Evolutionary conservation across 2,329 filamentous ascomycete genomes (phyloP), one percentile per base, ranked within the genome.

Genomic region (Cladosporium sphaerospermum): DNA sequence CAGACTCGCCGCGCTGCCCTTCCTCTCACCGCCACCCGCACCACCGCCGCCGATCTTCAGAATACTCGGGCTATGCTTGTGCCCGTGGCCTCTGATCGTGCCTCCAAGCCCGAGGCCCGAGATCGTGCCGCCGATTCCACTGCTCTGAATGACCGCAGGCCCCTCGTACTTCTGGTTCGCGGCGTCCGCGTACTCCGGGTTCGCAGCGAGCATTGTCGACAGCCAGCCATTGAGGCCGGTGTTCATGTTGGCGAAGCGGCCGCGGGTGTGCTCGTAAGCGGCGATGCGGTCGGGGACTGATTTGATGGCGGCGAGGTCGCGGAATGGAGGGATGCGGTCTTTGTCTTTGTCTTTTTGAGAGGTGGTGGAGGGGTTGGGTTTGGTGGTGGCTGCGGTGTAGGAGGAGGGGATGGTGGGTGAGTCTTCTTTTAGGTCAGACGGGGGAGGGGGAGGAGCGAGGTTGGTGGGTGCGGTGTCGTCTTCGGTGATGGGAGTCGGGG

Each of bases 241-340:
- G 55, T 96, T 83, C 66, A 86, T 82, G 10, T 72, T 69, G 0
- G 86, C 84, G 67, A 90, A 89, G 43, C 86, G 80, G 13, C 80
- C 73, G 42, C 89, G 81, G 0, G 87, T 86, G 54, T 85, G 80
- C 54, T 88, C 81, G 67, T 88, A 95, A 11, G 83, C 84, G 41
- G 78, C 75, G 55, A 93, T 87, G 16, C 90, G 83, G 59, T 93
- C 84, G 11, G 77, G 69, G 0, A 83, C 69, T 2, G 80, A 81
- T 13, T 80, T 76, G 46, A 93, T 76, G 8, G 80, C 82, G 62
- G 89, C 77, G 56, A 96, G 95, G 54, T 95, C 86, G 47, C 84
- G 81, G 70, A 95, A 91, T 1, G 79, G 74, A 58, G 79, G 76
- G 36, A 80, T 72, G 23, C 23, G 23, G 23, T 28, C 23, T 28